phyloP scores from a whole-genome alignment of 2,329 filamentous ascomycete species.

The Hirsutella rhossiliensis region DNA sequence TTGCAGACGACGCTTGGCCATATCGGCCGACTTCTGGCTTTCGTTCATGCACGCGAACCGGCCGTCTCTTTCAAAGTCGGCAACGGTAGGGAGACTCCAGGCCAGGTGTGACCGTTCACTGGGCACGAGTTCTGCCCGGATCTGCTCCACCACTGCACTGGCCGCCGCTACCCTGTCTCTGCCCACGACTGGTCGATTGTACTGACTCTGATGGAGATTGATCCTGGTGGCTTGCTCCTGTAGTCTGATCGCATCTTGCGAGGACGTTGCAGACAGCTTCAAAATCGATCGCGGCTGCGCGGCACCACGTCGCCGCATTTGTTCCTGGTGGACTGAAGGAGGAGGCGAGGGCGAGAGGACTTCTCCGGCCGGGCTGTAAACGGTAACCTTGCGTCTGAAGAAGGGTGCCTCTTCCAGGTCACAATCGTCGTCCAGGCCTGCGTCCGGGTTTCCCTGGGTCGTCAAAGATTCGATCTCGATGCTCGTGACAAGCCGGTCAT shows the following conservation, averaged over 20 bases:
- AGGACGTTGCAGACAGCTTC: constrained; percentile 9
- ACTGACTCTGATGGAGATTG: constrained; percentile 10
- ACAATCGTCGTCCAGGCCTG: background rate
- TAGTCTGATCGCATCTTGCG: constrained; percentile 4
- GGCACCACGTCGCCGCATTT: constrained; percentile 19
- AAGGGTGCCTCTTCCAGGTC: background rate
- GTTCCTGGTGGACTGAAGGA: constrained; percentile 23
- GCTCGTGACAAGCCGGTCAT: too few relatives aligned
- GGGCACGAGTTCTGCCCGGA: constrained; percentile 12
- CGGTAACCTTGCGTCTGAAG: constrained; percentile 16
- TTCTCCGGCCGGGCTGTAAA: constrained; percentile 15
- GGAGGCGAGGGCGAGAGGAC: constrained; percentile 10
- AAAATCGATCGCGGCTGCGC: constrained; percentile 21
- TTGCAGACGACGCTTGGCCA: background rate
- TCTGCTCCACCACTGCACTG: constrained; percentile 13
- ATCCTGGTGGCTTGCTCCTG: constrained; percentile 1
- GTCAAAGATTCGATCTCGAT: too few relatives aligned
- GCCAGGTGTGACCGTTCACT: constrained; percentile 1
- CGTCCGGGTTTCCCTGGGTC: background rate
- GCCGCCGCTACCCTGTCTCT: constrained; percentile 2
- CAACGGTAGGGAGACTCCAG: constrained; percentile 12
- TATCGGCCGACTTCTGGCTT: background rate
- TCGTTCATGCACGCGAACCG: background rate
- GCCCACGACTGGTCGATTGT: constrained; percentile 9
- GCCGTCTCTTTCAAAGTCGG: constrained; percentile 12